Conservation (phyloP, 78 protist genomes). For the Guillardia theta region DNA sequence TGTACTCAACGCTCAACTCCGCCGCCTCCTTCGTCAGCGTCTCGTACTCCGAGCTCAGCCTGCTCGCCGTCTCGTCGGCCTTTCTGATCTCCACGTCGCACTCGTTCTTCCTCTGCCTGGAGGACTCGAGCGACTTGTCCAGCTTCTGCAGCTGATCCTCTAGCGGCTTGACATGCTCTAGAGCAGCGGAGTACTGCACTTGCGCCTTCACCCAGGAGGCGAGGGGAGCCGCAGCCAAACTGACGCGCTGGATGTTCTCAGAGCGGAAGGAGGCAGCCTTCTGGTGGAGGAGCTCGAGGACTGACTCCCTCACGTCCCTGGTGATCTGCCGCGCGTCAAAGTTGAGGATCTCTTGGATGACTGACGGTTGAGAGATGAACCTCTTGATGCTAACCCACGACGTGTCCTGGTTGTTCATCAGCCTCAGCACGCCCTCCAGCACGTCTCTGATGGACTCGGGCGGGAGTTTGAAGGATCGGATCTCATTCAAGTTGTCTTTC, state of each 20-base stretch:
- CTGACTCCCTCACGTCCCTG: slow-evolving; percentile 44
- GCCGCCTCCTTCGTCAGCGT: slow-evolving; percentile 68
- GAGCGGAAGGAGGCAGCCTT: slow-evolving; percentile 60
- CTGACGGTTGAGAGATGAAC: slow-evolving; percentile 57
- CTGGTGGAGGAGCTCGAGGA: slow-evolving; percentile 42
- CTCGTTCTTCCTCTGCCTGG: not conserved
- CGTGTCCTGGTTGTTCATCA: slow-evolving; percentile 75
- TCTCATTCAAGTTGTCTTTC: slow-evolving; percentile 61
- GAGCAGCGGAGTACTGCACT: slow-evolving; percentile 63
- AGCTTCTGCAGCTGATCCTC: slow-evolving; percentile 51
- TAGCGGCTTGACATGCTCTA: slow-evolving; percentile 34
- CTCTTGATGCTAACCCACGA: slow-evolving; percentile 78
- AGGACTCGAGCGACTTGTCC: not conserved
- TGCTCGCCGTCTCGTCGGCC: slow-evolving; percentile 61
- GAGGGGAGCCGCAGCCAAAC: slow-evolving; percentile 81
- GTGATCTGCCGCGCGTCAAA: slow-evolving; percentile 68
- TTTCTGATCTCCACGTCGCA: slow-evolving; percentile 36
- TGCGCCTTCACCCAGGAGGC: slow-evolving; percentile 86
- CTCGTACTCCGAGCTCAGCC: slow-evolving; percentile 55
- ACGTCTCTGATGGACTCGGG: slow-evolving; percentile 70
- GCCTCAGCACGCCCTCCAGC: slow-evolving; percentile 73
- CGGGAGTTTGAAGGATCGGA: slow-evolving; percentile 70
- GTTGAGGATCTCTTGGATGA: slow-evolving; percentile 64
- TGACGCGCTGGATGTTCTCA: slow-evolving; percentile 55
- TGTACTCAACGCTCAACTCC: slow-evolving; percentile 40